These are phyloP conservation scores for Epichloe aotearoae DNA, from an alignment of 2,329 filamentous ascomycete genomes.

Conservation along the genomic window DNA sequence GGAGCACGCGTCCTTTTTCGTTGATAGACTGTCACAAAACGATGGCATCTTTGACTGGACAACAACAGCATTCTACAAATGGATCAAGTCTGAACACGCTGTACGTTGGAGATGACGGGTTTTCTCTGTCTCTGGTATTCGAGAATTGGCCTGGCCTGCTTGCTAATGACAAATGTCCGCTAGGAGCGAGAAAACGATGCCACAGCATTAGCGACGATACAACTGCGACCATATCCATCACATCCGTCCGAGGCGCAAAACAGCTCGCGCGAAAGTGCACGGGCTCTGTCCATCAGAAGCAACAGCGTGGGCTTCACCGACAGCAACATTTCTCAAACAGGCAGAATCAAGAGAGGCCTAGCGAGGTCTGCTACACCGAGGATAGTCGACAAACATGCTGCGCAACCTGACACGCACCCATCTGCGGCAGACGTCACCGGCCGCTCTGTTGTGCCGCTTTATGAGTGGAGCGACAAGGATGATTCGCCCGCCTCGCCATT, in stretches of 20 bases:
- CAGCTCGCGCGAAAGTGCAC: conserved; percentile 5
- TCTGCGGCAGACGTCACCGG: neutral
- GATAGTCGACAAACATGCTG: neutral
- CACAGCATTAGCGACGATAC: conserved; percentile 11
- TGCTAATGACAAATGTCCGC: neutral
- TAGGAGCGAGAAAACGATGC: conserved; percentile 16
- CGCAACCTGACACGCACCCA: neutral
- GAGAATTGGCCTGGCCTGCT: neutral
- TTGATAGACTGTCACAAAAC: conserved; percentile 36
- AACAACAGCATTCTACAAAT: conserved; percentile 33
- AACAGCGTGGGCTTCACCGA: conserved; percentile 7
- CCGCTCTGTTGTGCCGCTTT: neutral
- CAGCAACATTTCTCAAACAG: neutral
- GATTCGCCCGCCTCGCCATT: conserved; percentile 11
- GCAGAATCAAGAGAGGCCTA: neutral
- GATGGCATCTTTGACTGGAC: conserved; percentile 26
- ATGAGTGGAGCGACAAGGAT: neutral
- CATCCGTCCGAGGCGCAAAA: conserved; percentile 10
- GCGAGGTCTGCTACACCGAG: neutral
- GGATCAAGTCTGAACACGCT: conserved; percentile 28
- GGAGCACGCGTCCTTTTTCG: conserved; percentile 37
- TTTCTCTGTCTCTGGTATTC: neutral
- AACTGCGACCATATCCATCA: conserved; percentile 1
- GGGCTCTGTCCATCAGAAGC: conserved; percentile 5
- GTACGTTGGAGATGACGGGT: conserved; percentile 18